Evolutionary conservation across 2,329 filamentous ascomycete genomes (phyloP).

Genomic region (Aureobasidium sp.): DNA sequence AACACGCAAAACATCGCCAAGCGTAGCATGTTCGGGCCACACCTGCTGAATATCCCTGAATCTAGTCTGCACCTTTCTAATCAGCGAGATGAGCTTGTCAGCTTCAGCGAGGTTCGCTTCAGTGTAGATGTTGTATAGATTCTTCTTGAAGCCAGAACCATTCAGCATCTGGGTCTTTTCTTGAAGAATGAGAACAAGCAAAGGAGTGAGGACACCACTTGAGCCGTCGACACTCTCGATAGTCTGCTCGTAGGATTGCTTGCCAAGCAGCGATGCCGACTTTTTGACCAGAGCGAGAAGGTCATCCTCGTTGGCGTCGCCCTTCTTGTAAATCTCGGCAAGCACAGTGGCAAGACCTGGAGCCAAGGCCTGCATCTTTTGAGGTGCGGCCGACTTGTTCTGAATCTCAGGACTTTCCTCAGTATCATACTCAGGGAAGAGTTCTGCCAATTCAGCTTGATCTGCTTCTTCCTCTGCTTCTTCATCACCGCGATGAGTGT

Average conservation of each 20-base stretch:
- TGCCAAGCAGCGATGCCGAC: slow-evolving; percentile 7
- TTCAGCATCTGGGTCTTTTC: slow-evolving; percentile 25
- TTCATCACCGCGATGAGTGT: slow-evolving; percentile 71
- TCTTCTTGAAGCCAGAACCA: slow-evolving; percentile 16
- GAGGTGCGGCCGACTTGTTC: not conserved
- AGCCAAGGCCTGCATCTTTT: slow-evolving; percentile 22
- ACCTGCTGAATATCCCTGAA: slow-evolving; percentile 61
- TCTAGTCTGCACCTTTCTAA: slow-evolving; percentile 61
- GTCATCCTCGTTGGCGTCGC: slow-evolving; percentile 4
- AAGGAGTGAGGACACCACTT: slow-evolving; percentile 3
- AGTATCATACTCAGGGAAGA: slow-evolving; percentile 74
- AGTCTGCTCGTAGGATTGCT: not conserved
- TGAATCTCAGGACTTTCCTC: slow-evolving; percentile 25
- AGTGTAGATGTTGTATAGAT: slow-evolving; percentile 78
- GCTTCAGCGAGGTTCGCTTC: slow-evolving; percentile 71
- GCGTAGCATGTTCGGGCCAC: slow-evolving; percentile 69
- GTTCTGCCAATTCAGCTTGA: slow-evolving; percentile 64
- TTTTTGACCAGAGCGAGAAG: slow-evolving; percentile 20
- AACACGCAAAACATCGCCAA: slow-evolving; percentile 68
- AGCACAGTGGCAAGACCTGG: slow-evolving; percentile 21
- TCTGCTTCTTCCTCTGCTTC: slow-evolving; percentile 71
- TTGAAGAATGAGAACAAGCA: slow-evolving; percentile 30
- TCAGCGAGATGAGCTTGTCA: slow-evolving; percentile 62
- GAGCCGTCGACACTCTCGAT: not conserved
- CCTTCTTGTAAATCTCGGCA: slow-evolving; percentile 18